Base-by-base conservation (phyloP, 2,329 filamentous ascomycete species). In the Phaeosphaeria sp. region DNA sequence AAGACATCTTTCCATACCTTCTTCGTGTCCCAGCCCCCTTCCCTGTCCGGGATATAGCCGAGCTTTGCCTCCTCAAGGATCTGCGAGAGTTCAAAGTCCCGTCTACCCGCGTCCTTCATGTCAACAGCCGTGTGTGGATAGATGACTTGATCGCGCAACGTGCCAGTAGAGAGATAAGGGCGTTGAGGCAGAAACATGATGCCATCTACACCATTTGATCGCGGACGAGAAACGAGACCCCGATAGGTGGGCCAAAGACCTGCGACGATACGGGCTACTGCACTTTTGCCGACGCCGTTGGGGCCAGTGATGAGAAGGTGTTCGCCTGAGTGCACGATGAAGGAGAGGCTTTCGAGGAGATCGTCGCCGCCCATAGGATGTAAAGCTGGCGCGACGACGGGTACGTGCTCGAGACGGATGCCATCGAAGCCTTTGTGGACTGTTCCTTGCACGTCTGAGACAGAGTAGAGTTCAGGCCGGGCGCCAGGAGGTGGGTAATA, bases 1-100 rank as follows among this genome's bases (percentile, higher is more conserved):
- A 99, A 83, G 4, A 99, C 92, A 67, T 98, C 94, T 79, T 98
- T 97, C 95, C 95, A 99, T 74, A 97, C 93, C 78, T 99, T 98
- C 55, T 92, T 87, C 4, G 92, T 95, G 73, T 99, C 92, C 93
- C 93, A 98, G 15, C 95, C 95, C 40, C 95, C 95, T 81, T 99
- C 95, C 17, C 95, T 88, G 49, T 93, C 88, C 1, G 92, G 91
- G 0, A 99, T 84, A 76, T 99, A 98, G 3, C 93, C 94, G 0
- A 99, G 84, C 55, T 87, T 87, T 0, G 93, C 93, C 51, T 91
- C 90, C 55, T 97, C 91, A 3, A 99, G 84, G 2, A 96, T 87
- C 24, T 83, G 83, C 72, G 89, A 87, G 20, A 99, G 84, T 64
- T 96, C 91, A 30, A 87, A 82, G 74, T 99, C 95, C 2, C 86